Conservation (phyloP, 495 filamentous ascomycete genomes). For the Penicillium argentinense region DNA sequence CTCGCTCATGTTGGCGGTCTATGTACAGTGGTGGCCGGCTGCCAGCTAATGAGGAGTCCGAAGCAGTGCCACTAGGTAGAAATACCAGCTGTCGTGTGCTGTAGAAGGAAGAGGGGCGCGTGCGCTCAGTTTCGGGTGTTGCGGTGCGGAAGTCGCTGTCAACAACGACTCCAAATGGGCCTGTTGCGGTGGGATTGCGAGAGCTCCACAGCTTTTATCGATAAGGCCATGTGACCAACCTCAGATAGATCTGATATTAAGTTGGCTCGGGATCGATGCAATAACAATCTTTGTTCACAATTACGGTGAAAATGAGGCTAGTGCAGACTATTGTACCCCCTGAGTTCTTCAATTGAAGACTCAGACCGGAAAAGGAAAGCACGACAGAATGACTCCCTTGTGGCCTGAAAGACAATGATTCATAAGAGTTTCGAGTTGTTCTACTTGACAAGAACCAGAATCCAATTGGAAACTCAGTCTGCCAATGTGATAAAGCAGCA, state of each 20-base stretch:
- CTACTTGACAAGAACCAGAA: not conserved
- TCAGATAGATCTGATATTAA: too few species aligned
- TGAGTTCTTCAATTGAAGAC: too few species aligned
- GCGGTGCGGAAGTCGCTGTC: not conserved
- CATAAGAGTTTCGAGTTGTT: not conserved
- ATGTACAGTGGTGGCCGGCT: not conserved
- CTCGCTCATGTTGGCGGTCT: slow-evolving; percentile 48
- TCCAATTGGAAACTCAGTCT: not conserved
- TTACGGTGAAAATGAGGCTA: too few species aligned
- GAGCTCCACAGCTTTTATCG: slow-evolving; percentile 25
- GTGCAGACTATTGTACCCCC: too few species aligned
- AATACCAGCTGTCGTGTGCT: too few species aligned
- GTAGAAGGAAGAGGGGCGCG: too few species aligned
- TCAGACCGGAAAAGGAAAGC: too few species aligned
- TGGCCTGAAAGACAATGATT: not conserved
- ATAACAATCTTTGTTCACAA: not conserved
- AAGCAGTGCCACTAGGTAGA: too few species aligned
- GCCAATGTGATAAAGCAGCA: not conserved
- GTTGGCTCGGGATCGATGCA: not conserved
- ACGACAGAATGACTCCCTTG: too few species aligned
- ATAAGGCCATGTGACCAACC: slow-evolving; percentile 30
- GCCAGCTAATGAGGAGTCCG: too few species aligned
- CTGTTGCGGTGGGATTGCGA: not conserved
- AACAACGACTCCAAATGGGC: too few species aligned
- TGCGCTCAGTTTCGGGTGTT: too few species aligned